Base-by-base conservation (phyloP, 495 filamentous ascomycete genomes). In the Halenospora varia region DNA sequence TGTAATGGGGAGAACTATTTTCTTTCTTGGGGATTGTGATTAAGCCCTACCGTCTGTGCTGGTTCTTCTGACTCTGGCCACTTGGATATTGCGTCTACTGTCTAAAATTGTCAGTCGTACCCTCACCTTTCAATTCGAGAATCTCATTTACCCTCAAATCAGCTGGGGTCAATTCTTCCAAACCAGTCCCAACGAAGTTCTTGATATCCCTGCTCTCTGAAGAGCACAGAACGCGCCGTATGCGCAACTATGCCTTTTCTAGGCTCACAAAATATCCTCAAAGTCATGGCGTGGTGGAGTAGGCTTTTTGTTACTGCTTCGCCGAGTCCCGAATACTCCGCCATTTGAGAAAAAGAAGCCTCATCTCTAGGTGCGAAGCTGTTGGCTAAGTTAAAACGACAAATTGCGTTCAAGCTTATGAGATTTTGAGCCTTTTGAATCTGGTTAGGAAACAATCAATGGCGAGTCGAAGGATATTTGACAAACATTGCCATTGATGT, bases 211-310 rank as follows among this genome's bases (percentile, higher is more conserved):
- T 55, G 42, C 74, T 71, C 48, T 68, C 73, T 0, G n/a, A 82
- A 72, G 10, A 71, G 46, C 25, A 66, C 70, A 0, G 75, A 78
- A 0, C 71, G 70, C 15, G 75, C 71, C 26, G 79, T 82, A 66
- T 84, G 82, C 2, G 69, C 72, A 50, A 84, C 73, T 10, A 73
- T 52, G 3, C 74, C 75, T 1, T 72, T 73, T 19, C 55, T 53
- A 4, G 76, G 73, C 53, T 84, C 81, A 18, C 67, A 61, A 70
- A 84, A 85, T 56, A 84, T 73, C 18, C 69, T 70, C 50, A 77
- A 74, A 50, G 72, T 76, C 63, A 82, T 82, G 47, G 73, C 77
- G 35, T 78, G 68, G 3, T 77, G 79, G 19, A 83, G 60, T n/a
- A 80, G 49, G 24, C 80, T 75, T 26, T 71, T 68, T 10, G 82